Percentiles rank a stretch among this genome's conserved stretches.
phyloP scores from a whole-genome alignment of 257 asterid genomes.

The Solanum chilense region DNA sequence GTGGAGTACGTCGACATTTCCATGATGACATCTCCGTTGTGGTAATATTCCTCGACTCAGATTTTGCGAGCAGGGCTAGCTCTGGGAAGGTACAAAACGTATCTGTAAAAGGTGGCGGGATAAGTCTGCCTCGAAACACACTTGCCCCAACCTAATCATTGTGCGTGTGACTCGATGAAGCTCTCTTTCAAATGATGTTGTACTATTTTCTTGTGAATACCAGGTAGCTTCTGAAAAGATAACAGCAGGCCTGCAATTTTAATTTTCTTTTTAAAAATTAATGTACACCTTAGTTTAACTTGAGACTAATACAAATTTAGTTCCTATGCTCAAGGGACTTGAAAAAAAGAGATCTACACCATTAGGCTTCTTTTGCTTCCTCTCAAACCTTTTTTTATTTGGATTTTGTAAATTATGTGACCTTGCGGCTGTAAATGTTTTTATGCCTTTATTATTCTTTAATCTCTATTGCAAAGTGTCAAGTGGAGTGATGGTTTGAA shows the following conservation, averaged over 20 bases:
- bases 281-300: conserved; percentile 32
- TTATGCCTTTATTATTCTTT: background rate
- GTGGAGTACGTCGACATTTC: conserved; percentile 82
- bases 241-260: conserved; percentile 31
- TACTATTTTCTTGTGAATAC: conserved; percentile 19
- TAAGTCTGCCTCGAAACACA: conserved; percentile 28
- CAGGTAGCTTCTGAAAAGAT: conserved; percentile 27
- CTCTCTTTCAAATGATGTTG: conserved; percentile 12
- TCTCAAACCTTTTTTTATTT: background rate
- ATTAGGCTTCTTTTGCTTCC: background rate
- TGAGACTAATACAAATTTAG: conserved; percentile 20
- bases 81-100: conserved; percentile 29
- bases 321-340: conserved; percentile 20
- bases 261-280: conserved; percentile 4
- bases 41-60: conserved; percentile 59
- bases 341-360: conserved; percentile 5
- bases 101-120: conserved; percentile 61
- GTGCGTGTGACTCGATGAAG: conserved; percentile 9
- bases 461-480: background rate
- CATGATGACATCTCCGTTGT: conserved; percentile 81
- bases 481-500: background rate
- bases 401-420: background rate
- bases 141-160: conserved; percentile 38
- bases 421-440: background rate
- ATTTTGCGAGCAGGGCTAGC: conserved; percentile 64